Percentiles rank a stretch among this genome's conserved stretches.
phyloP scores from a whole-genome alignment of 176 grass and related monocot species.

The Raddia distichophylla region DNA sequence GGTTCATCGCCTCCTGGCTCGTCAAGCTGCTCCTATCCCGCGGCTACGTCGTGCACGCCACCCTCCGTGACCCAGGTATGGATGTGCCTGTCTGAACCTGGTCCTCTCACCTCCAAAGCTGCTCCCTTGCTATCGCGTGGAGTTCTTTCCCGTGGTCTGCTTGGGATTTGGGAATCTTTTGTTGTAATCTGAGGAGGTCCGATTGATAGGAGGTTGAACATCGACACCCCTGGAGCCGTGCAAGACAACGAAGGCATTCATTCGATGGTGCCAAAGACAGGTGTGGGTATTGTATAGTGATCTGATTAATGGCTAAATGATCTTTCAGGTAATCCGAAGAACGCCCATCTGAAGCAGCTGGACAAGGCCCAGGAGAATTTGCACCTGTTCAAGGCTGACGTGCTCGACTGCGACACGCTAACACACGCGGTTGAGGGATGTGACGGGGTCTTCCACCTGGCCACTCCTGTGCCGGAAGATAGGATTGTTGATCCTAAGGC shows the following conservation, averaged over 20 bases:
- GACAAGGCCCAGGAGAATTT: slow-evolving; percentile 58
- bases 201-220: background rate
- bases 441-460: slow-evolving; percentile 66
- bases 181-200: background rate
- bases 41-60: slow-evolving; percentile 61
- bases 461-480: slow-evolving; percentile 58
- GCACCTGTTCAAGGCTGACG: slow-evolving; percentile 62
- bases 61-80: slow-evolving; percentile 60
- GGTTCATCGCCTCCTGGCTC: slow-evolving; percentile 65
- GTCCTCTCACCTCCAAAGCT: background rate
- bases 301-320: slow-evolving; percentile 15
- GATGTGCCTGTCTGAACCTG: background rate
- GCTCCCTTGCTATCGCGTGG: background rate
- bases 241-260: background rate
- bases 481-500: slow-evolving; percentile 56
- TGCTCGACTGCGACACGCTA: slow-evolving; percentile 56
- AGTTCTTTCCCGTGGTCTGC: background rate
- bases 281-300: background rate
- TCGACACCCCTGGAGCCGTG: background rate
- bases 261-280: background rate
- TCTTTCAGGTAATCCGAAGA: slow-evolving; percentile 57
- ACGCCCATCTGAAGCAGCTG: slow-evolving; percentile 52
- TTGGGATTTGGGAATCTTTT: background rate
- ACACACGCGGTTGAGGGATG: slow-evolving; percentile 48
- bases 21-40: slow-evolving; percentile 62